Percentiles rank a stretch among this genome's conserved stretches.
These are phyloP conservation scores for Takashimella koratensis DNA, from an alignment of 1,284 basidiomycete genomes.

Conservation along the genomic window DNA sequence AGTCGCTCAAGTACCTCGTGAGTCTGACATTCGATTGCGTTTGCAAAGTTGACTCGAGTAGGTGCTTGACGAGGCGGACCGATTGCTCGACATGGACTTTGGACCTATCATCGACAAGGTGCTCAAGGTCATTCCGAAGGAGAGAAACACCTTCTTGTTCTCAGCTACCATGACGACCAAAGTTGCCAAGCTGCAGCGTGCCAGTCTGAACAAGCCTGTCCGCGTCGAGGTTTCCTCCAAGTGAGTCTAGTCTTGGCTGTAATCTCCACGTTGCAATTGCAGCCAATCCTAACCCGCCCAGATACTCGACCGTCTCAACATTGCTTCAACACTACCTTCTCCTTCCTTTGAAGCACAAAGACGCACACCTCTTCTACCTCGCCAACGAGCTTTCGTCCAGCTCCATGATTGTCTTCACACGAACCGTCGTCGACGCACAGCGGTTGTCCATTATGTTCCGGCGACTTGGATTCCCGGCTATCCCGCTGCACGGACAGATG, in stretches of 20 bases:
- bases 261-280: background rate
- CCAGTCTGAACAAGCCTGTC: constrained; percentile 93
- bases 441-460: constrained; percentile 85
- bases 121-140: constrained; percentile 88
- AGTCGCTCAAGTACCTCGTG: constrained; percentile 84
- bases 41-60: constrained; percentile 42
- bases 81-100: constrained; percentile 96
- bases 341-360: constrained; percentile 89
- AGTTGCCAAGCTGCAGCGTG: constrained; percentile 93
- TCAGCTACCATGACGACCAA: constrained; percentile 99
- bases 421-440: constrained; percentile 92
- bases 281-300: constrained; percentile 42
- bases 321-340: constrained; percentile 94
- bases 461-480: constrained; percentile 87
- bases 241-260: constrained; percentile 52
- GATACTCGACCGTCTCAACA: constrained; percentile 95
- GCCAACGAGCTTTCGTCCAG: constrained; percentile 86
- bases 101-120: constrained; percentile 97
- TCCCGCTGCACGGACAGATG: constrained; percentile 93
- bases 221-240: constrained; percentile 91
- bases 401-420: constrained; percentile 93
- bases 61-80: constrained; percentile 97
- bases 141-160: constrained; percentile 93
- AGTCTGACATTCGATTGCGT: constrained; percentile 36
- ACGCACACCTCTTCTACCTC: constrained; percentile 85